Evolutionary conservation across 352 stramenopile genomes (phyloP), one percentile per base, ranked within the genome.

Genomic region (Elongisporangium senticosum): DNA sequence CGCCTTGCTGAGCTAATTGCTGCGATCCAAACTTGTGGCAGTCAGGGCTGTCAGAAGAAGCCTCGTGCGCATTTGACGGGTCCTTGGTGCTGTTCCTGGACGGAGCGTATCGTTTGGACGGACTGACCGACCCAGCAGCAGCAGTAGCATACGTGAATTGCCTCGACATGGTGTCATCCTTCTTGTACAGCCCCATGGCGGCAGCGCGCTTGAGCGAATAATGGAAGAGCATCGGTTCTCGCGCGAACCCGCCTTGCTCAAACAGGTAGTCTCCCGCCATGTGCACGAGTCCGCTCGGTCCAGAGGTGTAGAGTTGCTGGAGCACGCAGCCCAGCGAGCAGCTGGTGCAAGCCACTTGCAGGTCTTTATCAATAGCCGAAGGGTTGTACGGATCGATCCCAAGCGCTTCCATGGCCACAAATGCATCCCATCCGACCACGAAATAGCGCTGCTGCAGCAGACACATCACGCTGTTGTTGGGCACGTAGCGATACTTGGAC

Each of bases 381-480:
- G 55, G 53, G 26, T 77, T 57, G 55, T 59, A 62, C 10, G 71
- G 71, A 58, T 80, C 71, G 26, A 83, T 69, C 0, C 71, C 74
- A 1, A 83, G 57, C 7, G 64, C 67, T 19, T 80, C 62, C 19
- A 70, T 53, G 4, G 61, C 58, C 23, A 80, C 49, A 24, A 77
- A 69, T 5, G 64, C 58, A 21, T 83, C 74, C 74, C 74, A 83
- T 2, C 71, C 74, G 4, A 80, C 71, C 11, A 83, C 59, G 5
- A 69, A 7, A 28, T 73, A 83, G 11, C 71, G 71, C 13, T 57
- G 28, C 39, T 83, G 74, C 19, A 83, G 37, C 3, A 79, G 49
- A 2, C 59, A 62, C 0, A 80, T 58, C 5, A 75, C 33, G 4
- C 55, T 20, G 55, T 83, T 83, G 22, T 49, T 63, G 15, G 64